Conservation (phyloP, 106 monocot genomes). For the Acanthochlamys bracteata region DNA sequence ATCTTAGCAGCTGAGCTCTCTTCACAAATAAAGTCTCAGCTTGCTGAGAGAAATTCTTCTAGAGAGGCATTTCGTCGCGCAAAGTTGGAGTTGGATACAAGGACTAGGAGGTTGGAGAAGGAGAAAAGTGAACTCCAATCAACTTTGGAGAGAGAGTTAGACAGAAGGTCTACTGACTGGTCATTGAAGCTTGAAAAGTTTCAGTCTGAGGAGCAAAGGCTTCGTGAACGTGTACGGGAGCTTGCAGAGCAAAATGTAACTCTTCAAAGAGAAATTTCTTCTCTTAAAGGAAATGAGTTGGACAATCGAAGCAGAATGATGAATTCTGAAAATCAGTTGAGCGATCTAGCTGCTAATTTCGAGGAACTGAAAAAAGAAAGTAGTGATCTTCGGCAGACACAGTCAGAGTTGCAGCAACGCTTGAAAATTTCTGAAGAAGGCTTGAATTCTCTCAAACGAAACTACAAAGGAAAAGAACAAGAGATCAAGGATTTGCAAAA, state of each 20-base stretch:
- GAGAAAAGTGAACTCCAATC: slow-evolving; percentile 74
- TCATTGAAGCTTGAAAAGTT: slow-evolving; percentile 66
- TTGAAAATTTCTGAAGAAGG: slow-evolving; percentile 41
- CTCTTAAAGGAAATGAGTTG: slow-evolving; percentile 41
- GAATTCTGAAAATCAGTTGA: slow-evolving; percentile 46
- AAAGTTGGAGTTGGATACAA: slow-evolving; percentile 51
- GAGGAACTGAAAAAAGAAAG: slow-evolving; percentile 43
- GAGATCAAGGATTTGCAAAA: slow-evolving; percentile 68
- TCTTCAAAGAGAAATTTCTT: slow-evolving; percentile 78
- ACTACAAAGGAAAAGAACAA: slow-evolving; percentile 50
- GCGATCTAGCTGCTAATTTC: slow-evolving; percentile 29
- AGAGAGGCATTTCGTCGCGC: slow-evolving; percentile 48
- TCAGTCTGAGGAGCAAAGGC: slow-evolving; percentile 70
- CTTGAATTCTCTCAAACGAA: slow-evolving; percentile 30
- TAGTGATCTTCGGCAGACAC: slow-evolving; percentile 31
- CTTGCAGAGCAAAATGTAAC: slow-evolving; percentile 91
- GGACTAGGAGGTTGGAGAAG: slow-evolving; percentile 71
- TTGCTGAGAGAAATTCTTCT: slow-evolving; percentile 51
- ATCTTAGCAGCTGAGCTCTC: slow-evolving; percentile 55
- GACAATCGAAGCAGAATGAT: slow-evolving; percentile 25
- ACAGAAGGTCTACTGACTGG: slow-evolving; percentile 81
- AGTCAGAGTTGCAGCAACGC: slow-evolving; percentile 37
- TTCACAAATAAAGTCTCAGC: slow-evolving; percentile 48
- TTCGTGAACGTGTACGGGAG: slow-evolving; percentile 76
- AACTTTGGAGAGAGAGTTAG: slow-evolving; percentile 69